These are phyloP conservation scores for Aspergillus aculeatinus DNA, from an alignment of 2,329 filamentous ascomycete genomes.

Conservation along the genomic window DNA sequence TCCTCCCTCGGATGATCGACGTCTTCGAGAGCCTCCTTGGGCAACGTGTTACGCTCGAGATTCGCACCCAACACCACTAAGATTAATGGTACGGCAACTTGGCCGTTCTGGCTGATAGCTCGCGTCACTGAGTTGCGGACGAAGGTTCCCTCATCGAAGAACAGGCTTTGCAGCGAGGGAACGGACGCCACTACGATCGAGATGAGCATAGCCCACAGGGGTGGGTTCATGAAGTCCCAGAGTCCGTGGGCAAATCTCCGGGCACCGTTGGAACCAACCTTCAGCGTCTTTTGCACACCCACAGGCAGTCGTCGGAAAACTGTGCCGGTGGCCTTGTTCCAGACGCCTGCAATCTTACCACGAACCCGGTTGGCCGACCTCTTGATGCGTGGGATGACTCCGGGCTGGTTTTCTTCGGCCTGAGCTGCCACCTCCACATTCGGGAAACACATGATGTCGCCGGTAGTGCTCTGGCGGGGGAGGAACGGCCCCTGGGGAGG, in stretches of 20 bases:
- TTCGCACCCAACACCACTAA: slow-evolving; percentile 94
- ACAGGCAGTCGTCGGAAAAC: slow-evolving; percentile 53
- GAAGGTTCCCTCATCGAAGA: slow-evolving; percentile 87
- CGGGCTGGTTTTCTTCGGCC: slow-evolving; percentile 27
- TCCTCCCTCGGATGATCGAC: slow-evolving; percentile 68
- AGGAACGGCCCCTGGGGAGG: slow-evolving; percentile 39
- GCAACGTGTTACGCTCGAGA: slow-evolving; percentile 84
- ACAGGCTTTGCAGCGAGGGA: slow-evolving; percentile 74
- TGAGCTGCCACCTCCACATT: slow-evolving; percentile 34
- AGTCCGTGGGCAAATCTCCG: slow-evolving; percentile 63
- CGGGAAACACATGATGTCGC: slow-evolving; percentile 62
- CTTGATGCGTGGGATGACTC: slow-evolving; percentile 31
- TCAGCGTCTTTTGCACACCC: slow-evolving; percentile 52
- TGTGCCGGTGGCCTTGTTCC: slow-evolving; percentile 23
- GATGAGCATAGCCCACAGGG: slow-evolving; percentile 92
- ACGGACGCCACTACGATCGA: slow-evolving; percentile 90
- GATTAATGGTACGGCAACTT: slow-evolving; percentile 92
- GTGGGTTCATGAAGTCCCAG: slow-evolving; percentile 97
- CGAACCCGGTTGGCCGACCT: slow-evolving; percentile 22
- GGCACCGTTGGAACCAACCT: slow-evolving; percentile 41
- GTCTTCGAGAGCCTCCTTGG: slow-evolving; percentile 62
- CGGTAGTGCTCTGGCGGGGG: slow-evolving; percentile 42
- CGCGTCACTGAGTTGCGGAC: slow-evolving; percentile 89
- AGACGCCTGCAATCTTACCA: slow-evolving; percentile 20
- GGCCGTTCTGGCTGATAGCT: slow-evolving; percentile 78